Base-by-base conservation (phyloP, 2,329 filamentous ascomycete species). In the Trichoderma citrinoviride region DNA sequence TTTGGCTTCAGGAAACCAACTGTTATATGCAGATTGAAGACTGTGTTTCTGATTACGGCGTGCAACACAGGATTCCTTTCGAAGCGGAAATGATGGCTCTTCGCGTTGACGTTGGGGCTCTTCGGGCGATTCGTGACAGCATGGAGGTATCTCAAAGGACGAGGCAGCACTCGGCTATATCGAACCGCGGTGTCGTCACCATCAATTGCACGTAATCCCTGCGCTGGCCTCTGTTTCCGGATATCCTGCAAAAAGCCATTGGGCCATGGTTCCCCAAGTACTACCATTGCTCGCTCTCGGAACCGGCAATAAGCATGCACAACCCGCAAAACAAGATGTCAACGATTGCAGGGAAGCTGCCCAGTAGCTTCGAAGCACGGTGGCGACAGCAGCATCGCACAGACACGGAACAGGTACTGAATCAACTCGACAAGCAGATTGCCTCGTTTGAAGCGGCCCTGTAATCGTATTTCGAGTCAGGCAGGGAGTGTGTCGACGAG, bases 1-100 rank as follows among this genome's bases (percentile, higher is more conserved):
- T 61, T 33, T 61, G 57, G 57, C 23, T 61, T 33, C 47, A 52
- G n/a, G 46, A 61, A 52, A 43, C 43, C 40, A 61, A 61, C 15
- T 61, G 57, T 44, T 61, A 53, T 14, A n/a, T 61, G 47, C 57
- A 61, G 46, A 27, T 61, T 19, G 57, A 53, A 33, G 57, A 50
- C 14, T 61, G 57, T 37, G 37, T 61, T 33, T 61, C 47, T 5
- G 47, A 43, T n/a, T 52, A 61, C 19, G 47, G 57, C 12, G 25
- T 61, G 47, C 57, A 43, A 33, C 21, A 8, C 10, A 37, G 23
- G 29, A 23, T 23, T 5, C 47, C 47, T 15, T 61, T 52, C 12
- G 57, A 61, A 37, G 47, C 46, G 5, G 57, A 53, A 21, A 52
- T 61, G 37, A 43, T 37, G 40, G 37, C 57, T 23, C 47, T 43